A percentile compares a stretch with the other conserved stretches of the same genome.
Evolutionary conservation across 2,329 filamentous ascomycete species (phyloP).

Genomic region (Westerdykella sp.): DNA sequence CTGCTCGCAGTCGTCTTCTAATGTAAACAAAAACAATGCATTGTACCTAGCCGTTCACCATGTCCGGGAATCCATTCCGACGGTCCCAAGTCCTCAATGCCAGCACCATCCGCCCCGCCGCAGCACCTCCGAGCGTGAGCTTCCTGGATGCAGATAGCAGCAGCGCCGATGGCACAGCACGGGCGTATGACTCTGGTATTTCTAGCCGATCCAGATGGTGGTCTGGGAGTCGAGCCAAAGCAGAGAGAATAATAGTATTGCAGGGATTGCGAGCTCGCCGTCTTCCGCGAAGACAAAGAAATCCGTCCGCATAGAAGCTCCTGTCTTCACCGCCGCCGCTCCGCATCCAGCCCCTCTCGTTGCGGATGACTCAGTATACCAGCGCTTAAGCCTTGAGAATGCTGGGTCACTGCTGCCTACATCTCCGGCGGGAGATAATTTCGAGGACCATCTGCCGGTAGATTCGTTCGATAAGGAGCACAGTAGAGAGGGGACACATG

Average conservation of each 20-base stretch:
- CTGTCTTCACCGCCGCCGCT: conserved; percentile 32
- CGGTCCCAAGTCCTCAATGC: conserved; percentile 25
- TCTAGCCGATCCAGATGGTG: background rate
- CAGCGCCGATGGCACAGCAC: conserved; percentile 14
- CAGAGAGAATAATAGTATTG: conserved; percentile 30
- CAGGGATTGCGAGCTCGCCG: conserved; percentile 21
- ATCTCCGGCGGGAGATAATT: conserved; percentile 13
- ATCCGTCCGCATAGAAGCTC: conserved; percentile 48
- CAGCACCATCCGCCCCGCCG: conserved; percentile 10
- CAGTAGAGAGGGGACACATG: conserved; percentile 3
- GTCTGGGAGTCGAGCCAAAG: conserved; percentile 7
- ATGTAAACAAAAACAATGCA: conserved; percentile 37
- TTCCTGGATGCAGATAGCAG: conserved; percentile 21
- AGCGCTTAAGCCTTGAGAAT: conserved; percentile 11
- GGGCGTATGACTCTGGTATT: conserved; percentile 29
- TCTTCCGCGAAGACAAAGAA: conserved; percentile 48
- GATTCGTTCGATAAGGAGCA: conserved; percentile 11
- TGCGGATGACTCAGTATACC: conserved; percentile 16
- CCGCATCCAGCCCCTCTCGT: conserved; percentile 28
- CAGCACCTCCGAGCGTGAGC: conserved; percentile 18
- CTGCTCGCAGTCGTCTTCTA: conserved; percentile 9
- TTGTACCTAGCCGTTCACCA: conserved; percentile 30
- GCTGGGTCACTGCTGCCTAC: conserved; percentile 14
- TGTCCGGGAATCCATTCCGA: conserved; percentile 39
- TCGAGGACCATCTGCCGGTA: conserved; percentile 9